Base-by-base conservation (phyloP, 192 early-diverging fungal species). In the Gaertneriomyces sp. region DNA sequence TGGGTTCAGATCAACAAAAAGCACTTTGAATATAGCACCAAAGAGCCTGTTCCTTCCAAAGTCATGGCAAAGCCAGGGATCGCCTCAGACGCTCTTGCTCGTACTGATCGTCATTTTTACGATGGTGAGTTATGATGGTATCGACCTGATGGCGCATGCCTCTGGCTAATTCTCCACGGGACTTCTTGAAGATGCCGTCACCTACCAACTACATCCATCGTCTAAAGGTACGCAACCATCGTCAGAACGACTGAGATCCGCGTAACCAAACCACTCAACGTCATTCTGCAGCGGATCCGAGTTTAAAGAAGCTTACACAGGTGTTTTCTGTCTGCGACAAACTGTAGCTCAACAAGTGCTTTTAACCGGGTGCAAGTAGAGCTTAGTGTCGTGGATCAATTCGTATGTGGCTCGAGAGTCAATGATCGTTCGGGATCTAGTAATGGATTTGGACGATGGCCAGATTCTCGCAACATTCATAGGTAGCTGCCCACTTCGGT, bases 371-470 rank as follows among this genome's bases (percentile, higher is more conserved):
- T 60, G 38, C 46, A 38, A 11, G 4, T 45, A 52, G 46, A 58
- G 72, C 17, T 84, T 76, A 12, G 71, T 47, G 25, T 16, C 56
- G 12, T 76, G 74, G 74, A 40, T 76, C 17, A 76, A 71, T 47
- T 60, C 54, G 0, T 65, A 64, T 58, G 60, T 62, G 11, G 50
- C 61, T 14, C 39, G 42, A 12, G 61, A 61, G 10, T 46, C 50
- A 17, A 64, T 76, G 46, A 55, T 49, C 7, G 70, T 76, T 16
- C 47, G 59, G 7, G 66, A 76, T 45, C 40, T 76, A 4, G 47
- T 61, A 14, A 6, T 45, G 25, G 74, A 76, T 62, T 52, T 70
- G 6, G 46, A 45, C 39, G 58, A 71, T 41, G 66, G 69, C 5
- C 58, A 63, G n/a, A 17, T 71, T 16, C 20, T 76, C 5, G 74